Base-by-base conservation (phyloP, 2,329 filamentous ascomycete species). In the Exophiala sideris region DNA sequence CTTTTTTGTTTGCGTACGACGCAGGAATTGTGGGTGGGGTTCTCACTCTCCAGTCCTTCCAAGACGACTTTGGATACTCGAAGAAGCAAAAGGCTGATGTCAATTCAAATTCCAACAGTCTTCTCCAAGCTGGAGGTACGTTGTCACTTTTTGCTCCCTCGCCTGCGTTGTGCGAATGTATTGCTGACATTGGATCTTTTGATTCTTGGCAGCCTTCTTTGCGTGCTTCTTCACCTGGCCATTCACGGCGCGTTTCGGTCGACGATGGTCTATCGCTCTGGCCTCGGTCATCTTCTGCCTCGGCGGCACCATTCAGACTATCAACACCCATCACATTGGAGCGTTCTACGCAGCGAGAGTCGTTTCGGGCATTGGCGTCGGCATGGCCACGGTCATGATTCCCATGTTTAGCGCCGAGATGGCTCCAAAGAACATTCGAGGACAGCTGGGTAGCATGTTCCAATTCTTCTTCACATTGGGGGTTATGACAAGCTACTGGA, bases 401-500 rank as follows among this genome's bases (percentile, higher is more conserved):
- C 86, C 86, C 0, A 79, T 88, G 2, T 89, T 89, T 38, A 80
- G 89, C 29, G 84, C 86, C 3, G 87, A 89, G 70, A 83, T 88
- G 36, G 80, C 86, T 0, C 86, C 87, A 0, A 81, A 84, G 1
- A 79, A 82, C 1, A 76, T 88, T 55, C 81, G 87, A 48, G 87
- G 88, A 60, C 79, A 91, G 16, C 89, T 86, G 66, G 88, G 87
- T 1, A 85, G 83, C 64, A 78, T 84, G 24, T 87, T 87, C 66
- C 82, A 83, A 0, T 84, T 84, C 1, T 78, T 86, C 46, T 87
- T 91, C 21, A 91, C 91, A 65, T 70, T 88, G 47, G 88, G 87
- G 24, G 88, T 91, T 56, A 86, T 91, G 63, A 75, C 91, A n/a
- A 86, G 85, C 7, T 91, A 90, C 72, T 91, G 52, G 34, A 50